Evolutionary conservation across 2,329 filamentous ascomycete genomes (phyloP).

Genomic region (Talaromyces sp.): DNA sequence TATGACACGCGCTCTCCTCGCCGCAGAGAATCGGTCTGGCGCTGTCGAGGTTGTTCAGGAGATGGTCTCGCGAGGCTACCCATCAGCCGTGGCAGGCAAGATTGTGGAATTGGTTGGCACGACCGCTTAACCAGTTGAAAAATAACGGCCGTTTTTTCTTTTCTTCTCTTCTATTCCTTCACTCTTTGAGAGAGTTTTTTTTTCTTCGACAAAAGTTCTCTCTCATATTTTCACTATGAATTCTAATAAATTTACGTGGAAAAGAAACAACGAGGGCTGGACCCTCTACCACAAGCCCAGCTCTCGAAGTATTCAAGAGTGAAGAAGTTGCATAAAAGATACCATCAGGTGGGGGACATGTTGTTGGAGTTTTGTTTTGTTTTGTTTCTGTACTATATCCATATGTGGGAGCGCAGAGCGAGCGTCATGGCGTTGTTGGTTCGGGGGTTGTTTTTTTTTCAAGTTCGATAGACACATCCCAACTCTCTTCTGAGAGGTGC

Average conservation of each 20-base stretch:
- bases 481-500: constrained; percentile 12
- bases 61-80: constrained; percentile 86
- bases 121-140: constrained; percentile 10
- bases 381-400: neutral
- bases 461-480: constrained; percentile 15
- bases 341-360: neutral
- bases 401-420: neutral
- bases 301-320: constrained; percentile 1
- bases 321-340: neutral
- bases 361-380: neutral
- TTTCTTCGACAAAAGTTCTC: neutral
- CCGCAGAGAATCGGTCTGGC: constrained; percentile 69
- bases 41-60: constrained; percentile 79
- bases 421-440: neutral
- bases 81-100: constrained; percentile 85
- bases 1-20: constrained; percentile 90
- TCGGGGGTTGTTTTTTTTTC: constrained; percentile 1
- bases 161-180: constrained; percentile 9
- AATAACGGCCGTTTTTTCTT: neutral
- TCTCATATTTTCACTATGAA: neutral
- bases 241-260: constrained; percentile 9
- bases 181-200: neutral
- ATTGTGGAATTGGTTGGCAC: constrained; percentile 72
- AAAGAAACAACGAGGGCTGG: constrained; percentile 7
- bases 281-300: constrained; percentile 4